A percentile compares a stretch with the other conserved stretches of the same genome.
These are phyloP conservation scores for Amanita exitialis DNA, from an alignment of 768 basidiomycete species.

Conservation along the genomic window DNA sequence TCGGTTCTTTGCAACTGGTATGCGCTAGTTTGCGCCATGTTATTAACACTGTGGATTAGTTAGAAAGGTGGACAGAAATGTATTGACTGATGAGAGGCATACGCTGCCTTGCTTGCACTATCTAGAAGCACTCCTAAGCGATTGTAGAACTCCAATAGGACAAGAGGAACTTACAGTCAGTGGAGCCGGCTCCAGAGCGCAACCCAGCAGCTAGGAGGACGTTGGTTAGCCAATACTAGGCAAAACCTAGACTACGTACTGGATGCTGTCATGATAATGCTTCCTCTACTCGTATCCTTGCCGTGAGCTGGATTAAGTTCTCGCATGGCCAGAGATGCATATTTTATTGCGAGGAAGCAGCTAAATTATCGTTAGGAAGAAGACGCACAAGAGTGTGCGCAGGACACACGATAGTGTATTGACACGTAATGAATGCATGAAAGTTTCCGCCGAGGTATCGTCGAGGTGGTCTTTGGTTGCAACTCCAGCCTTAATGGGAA, in stretches of 20 bases:
- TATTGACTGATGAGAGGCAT: background rate
- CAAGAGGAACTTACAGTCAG: slow-evolving; percentile 54
- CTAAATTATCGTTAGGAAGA: slow-evolving; percentile 26
- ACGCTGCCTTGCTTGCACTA: slow-evolving; percentile 92
- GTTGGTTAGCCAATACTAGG: background rate
- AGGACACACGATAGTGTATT: slow-evolving; percentile 49
- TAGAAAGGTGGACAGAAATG: background rate
- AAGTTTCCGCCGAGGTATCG: slow-evolving; percentile 50
- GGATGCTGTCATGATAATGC: slow-evolving; percentile 84
- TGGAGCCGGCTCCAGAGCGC: slow-evolving; percentile 69
- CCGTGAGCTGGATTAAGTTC: slow-evolving; percentile 54
- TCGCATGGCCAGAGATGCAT: slow-evolving; percentile 78
- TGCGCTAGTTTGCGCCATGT: slow-evolving; percentile 72
- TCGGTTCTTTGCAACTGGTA: slow-evolving; percentile 76
- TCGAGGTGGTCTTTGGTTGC: slow-evolving; percentile 32
- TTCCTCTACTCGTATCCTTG: slow-evolving; percentile 63
- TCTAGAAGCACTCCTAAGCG: slow-evolving; percentile 31
- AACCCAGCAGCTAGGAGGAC: slow-evolving; percentile 62
- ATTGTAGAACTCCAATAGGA: background rate
- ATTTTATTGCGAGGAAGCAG: slow-evolving; percentile 82
- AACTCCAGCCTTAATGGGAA: slow-evolving; percentile 51
- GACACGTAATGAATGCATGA: slow-evolving; percentile 69
- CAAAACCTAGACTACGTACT: slow-evolving; percentile 29
- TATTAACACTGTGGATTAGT: slow-evolving; percentile 56
- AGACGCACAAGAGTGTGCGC: slow-evolving; percentile 14